Conservation (phyloP, 1,284 basidiomycete species). For the Polyporus tsugae region DNA sequence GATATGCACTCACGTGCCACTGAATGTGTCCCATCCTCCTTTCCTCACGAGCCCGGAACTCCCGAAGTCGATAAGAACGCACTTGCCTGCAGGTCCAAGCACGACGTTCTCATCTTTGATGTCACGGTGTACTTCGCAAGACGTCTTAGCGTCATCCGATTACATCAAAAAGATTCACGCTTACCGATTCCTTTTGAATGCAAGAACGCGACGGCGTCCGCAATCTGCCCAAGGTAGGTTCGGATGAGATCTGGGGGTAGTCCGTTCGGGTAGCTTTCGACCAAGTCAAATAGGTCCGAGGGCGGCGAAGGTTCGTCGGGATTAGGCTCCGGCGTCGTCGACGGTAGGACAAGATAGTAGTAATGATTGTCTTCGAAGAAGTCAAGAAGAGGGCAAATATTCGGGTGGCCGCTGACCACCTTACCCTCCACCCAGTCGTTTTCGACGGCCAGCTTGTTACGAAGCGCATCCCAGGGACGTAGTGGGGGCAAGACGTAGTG, state of each 20-base stretch:
- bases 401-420: slow-evolving; percentile 85
- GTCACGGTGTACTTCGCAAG: slow-evolving; percentile 87
- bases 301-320: slow-evolving; percentile 62
- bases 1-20: slow-evolving; percentile 78
- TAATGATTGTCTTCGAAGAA: slow-evolving; percentile 99
- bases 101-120: slow-evolving; percentile 99
- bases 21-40: slow-evolving; percentile 94
- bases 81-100: slow-evolving; percentile 75
- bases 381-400: slow-evolving; percentile 93
- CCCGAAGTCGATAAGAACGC: slow-evolving; percentile 97
- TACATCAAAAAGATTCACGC: slow-evolving; percentile 34
- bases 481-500: slow-evolving; percentile 75
- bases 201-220: slow-evolving; percentile 91
- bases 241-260: slow-evolving; percentile 81
- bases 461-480: slow-evolving; percentile 83
- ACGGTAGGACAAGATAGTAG: slow-evolving; percentile 90
- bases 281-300: slow-evolving; percentile 94
- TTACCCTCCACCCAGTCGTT: slow-evolving; percentile 73
- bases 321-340: slow-evolving; percentile 64
- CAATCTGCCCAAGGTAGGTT: slow-evolving; percentile 92
- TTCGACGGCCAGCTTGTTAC: slow-evolving; percentile 44
- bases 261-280: slow-evolving; percentile 90
- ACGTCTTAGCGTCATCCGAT: slow-evolving; percentile 10
- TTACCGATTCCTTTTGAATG: slow-evolving; percentile 89
- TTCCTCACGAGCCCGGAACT: slow-evolving; percentile 90